phyloP scores from a whole-genome alignment of 1,139 yeast genomes.

The Kluyveromyces marxianus region DNA sequence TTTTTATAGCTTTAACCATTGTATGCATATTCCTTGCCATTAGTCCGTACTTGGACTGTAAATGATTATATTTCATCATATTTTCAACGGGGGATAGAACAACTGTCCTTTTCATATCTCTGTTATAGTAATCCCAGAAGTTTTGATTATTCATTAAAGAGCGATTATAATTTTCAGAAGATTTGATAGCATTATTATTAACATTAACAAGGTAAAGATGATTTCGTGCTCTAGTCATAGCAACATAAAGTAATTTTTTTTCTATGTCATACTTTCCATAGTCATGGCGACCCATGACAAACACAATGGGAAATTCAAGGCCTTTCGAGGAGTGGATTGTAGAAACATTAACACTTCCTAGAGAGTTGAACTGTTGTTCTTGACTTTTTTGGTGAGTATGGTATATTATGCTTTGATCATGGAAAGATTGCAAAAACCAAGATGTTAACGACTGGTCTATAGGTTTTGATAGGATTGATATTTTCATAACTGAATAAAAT shows the following conservation, averaged over 20 bases:
- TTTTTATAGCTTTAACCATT: neutral
- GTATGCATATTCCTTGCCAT: neutral
- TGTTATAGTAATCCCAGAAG: slow-evolving; percentile 27
- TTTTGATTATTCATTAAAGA: slow-evolving; percentile 6
- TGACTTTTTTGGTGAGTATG: slow-evolving; percentile 16
- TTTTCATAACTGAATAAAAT: slow-evolving; percentile 26
- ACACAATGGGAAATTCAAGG: slow-evolving; percentile 61
- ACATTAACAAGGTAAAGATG: slow-evolving; percentile 39
- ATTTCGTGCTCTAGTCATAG: slow-evolving; percentile 53
- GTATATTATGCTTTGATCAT: slow-evolving; percentile 35
- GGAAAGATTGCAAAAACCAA: slow-evolving; percentile 41
- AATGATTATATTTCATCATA: slow-evolving; percentile 5
- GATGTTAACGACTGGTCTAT: slow-evolving; percentile 23
- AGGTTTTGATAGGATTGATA: slow-evolving; percentile 20
- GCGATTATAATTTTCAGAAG: neutral
- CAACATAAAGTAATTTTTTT: slow-evolving; percentile 49
- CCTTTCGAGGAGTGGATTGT: slow-evolving; percentile 73
- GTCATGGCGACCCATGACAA: slow-evolving; percentile 38
- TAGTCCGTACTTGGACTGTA: slow-evolving; percentile 12
- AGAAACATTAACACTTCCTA: slow-evolving; percentile 39
- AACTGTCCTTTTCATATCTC: slow-evolving; percentile 17
- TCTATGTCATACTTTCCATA: slow-evolving; percentile 17
- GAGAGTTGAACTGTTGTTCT: slow-evolving; percentile 18
- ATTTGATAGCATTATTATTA: slow-evolving; percentile 14
- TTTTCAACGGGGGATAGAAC: neutral